Conservation (phyloP, 2,329 filamentous ascomycete species). For the Teratosphaeria zuluensis region DNA sequence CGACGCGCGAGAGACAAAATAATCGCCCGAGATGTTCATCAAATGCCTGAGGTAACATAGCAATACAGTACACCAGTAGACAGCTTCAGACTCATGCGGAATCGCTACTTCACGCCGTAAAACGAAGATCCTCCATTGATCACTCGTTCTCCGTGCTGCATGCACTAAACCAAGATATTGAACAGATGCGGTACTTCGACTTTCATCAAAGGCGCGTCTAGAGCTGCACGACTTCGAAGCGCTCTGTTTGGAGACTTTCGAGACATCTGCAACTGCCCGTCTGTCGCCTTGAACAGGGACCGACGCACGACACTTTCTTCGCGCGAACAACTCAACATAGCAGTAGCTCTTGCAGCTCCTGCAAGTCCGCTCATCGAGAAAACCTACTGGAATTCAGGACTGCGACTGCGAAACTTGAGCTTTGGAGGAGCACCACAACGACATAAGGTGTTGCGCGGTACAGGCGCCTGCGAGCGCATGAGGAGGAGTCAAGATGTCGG, state of each 20-base stretch:
- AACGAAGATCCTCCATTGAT: no score
- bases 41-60: not conserved
- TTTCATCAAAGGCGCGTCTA: not conserved
- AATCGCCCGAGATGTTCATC: not conserved
- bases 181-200: not conserved
- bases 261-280: not conserved
- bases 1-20: not conserved
- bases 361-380: not conserved
- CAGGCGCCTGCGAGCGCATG: not conserved
- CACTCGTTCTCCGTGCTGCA: no score
- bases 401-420: not conserved
- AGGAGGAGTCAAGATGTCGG: not conserved
- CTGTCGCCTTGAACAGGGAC: no score
- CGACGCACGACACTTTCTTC: no score
- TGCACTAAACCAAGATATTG: not conserved
- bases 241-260: not conserved
- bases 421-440: not conserved
- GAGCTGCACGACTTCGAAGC: not conserved
- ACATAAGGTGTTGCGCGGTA: not conserved
- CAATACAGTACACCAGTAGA: not conserved
- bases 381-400: not conserved
- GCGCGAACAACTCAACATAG: not conserved
- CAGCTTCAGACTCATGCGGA: not conserved
- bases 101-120: no score
- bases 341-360: not conserved